phyloP scores from a whole-genome alignment of 1,284 basidiomycete genomes.

The Leccinum subrobustum region DNA sequence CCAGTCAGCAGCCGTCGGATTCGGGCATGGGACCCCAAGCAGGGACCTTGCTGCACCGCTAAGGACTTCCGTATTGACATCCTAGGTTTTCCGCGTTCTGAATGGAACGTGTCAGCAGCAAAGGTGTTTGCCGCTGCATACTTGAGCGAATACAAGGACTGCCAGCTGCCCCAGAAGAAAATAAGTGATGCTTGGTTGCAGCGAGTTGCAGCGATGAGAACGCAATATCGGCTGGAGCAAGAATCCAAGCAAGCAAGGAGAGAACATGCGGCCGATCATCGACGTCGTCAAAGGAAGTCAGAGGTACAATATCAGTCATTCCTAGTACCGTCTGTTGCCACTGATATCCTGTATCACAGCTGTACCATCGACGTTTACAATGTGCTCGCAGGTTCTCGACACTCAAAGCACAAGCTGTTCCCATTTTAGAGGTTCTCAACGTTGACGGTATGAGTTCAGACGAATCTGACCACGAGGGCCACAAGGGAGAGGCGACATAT shows the following conservation, averaged over 20 bases:
- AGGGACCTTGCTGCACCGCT: neutral
- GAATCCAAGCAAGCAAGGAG: neutral
- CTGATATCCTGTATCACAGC: neutral
- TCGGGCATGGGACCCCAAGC: neutral
- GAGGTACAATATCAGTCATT: neutral
- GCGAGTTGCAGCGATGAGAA: neutral
- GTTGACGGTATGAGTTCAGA: neutral
- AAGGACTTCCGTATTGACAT: neutral
- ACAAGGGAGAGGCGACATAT: neutral
- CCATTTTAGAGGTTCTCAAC: neutral
- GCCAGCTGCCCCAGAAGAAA: neutral
- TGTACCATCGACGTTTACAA: neutral
- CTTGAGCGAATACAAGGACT: neutral
- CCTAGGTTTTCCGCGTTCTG: neutral
- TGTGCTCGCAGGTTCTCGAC: neutral
- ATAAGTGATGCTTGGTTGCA: neutral
- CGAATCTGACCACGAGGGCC: neutral
- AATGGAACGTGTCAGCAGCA: neutral
- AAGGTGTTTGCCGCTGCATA: neutral
- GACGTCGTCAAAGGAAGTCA: neutral
- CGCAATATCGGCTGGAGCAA: neutral
- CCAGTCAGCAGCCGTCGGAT: neutral
- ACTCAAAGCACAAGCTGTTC: neutral
- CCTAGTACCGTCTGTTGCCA: neutral
- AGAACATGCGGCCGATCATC: neutral